Percentiles rank a stretch among this genome's conserved stretches.
Evolutionary conservation across 164 flowering plant species (phyloP).

Genomic region (Vitis rotundifolia): DNA sequence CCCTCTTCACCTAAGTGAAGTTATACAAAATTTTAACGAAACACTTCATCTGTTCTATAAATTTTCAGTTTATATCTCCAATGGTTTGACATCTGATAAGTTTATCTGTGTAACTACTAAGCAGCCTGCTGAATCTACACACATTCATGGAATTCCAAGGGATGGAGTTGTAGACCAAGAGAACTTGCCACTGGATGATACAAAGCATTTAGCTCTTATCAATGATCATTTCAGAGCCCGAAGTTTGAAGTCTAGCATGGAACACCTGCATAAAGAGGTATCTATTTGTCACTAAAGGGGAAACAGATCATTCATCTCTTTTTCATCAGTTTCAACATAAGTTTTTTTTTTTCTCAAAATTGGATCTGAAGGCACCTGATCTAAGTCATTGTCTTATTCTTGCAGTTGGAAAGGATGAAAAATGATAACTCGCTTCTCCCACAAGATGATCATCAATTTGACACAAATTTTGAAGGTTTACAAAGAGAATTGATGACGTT

Average conservation of each 20-base stretch:
- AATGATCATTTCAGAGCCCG: constrained; percentile 39
- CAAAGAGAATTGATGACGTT: constrained; percentile 60
- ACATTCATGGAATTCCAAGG: constrained; percentile 23
- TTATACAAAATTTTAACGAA: too few relatives aligned
- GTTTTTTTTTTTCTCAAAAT: too few relatives aligned
- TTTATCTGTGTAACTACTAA: constrained; percentile 3
- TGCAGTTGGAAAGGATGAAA: constrained; percentile 92
- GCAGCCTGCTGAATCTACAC: constrained; percentile 34
- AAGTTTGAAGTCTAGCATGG: constrained; percentile 71
- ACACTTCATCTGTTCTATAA: neutral
- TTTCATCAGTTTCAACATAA: too few relatives aligned
- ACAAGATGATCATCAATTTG: constrained; percentile 34
- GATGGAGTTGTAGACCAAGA: constrained; percentile 22
- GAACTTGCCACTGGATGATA: constrained; percentile 19
- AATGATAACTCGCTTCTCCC: constrained; percentile 57
- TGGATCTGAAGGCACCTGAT: neutral
- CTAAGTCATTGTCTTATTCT: constrained; percentile 9
- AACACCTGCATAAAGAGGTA: constrained; percentile 80
- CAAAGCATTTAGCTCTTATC: constrained; percentile 32
- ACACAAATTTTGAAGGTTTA: constrained; percentile 40
- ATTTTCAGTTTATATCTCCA: neutral
- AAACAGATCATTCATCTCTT: too few relatives aligned
- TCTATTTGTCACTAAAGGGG: neutral
- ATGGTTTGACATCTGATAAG: neutral
- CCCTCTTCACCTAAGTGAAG: too few relatives aligned